phyloP scores from a whole-genome alignment of 2,329 filamentous ascomycete genomes.

The Venturia nashicola region DNA sequence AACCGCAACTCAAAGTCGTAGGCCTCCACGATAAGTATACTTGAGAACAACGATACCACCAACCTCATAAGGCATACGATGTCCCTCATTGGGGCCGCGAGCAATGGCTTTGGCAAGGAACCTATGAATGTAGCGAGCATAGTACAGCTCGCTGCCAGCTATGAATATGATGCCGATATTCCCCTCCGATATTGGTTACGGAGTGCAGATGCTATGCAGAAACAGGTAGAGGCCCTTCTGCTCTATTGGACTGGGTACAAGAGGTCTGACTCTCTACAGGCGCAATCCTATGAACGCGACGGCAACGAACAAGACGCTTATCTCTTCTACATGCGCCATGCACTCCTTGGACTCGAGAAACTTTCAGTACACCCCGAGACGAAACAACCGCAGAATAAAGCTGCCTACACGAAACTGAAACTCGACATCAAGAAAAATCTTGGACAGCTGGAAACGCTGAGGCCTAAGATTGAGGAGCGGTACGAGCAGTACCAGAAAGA shows the following conservation, averaged over 20 bases:
- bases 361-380: conserved; percentile 67
- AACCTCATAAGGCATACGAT: neutral
- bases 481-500: conserved; percentile 56
- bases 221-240: conserved; percentile 51
- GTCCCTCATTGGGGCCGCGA: conserved; percentile 6
- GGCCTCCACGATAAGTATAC: neutral
- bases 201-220: conserved; percentile 64
- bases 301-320: conserved; percentile 82
- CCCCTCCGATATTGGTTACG: conserved; percentile 71
- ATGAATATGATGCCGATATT: conserved; percentile 62
- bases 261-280: conserved; percentile 37
- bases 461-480: conserved; percentile 61
- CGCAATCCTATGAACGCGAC: conserved; percentile 72
- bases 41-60: neutral
- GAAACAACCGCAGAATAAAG: conserved; percentile 47
- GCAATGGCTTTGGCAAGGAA: conserved; percentile 6
- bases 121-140: conserved; percentile 71
- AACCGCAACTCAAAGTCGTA: neutral
- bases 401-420: conserved; percentile 42
- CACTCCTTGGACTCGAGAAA: conserved; percentile 66
- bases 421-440: conserved; percentile 53
- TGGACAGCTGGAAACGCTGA: conserved; percentile 61
- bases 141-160: conserved; percentile 60
- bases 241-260: neutral
- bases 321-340: conserved; percentile 81